These are phyloP conservation scores for Arthrobotrys sinensis DNA, from an alignment of 2,329 filamentous ascomycete species.

Conservation along the genomic window DNA sequence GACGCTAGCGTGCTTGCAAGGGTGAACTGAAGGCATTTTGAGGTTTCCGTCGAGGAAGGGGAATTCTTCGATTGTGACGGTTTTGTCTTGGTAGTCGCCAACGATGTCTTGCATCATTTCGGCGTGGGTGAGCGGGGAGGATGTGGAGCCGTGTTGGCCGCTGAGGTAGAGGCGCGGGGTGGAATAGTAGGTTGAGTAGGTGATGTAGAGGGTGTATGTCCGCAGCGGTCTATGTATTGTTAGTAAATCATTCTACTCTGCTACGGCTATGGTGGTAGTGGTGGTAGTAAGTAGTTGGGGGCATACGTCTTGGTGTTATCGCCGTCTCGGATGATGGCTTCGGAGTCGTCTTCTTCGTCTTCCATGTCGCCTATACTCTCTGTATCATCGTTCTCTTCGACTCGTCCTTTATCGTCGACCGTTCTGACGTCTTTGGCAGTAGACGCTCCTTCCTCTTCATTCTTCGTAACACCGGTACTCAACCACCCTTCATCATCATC, in stretches of 20 bases:
- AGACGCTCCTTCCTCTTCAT: conserved; percentile 74
- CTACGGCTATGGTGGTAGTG: conserved; percentile 44
- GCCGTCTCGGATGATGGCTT: conserved; percentile 89
- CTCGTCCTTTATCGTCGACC: conserved; percentile 88
- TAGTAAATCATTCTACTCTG: conserved; percentile 36
- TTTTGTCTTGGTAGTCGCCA: conserved; percentile 98
- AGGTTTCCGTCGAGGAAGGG: conserved; percentile 91
- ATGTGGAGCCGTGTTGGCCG: conserved; percentile 78
- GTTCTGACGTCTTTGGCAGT: conserved; percentile 79
- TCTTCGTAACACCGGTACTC: conserved; percentile 82
- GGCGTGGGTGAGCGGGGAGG: conserved; percentile 84
- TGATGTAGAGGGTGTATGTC: conserved; percentile 98
- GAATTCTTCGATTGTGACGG: conserved; percentile 97
- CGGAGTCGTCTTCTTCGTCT: conserved; percentile 92
- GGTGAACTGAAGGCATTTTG: conserved; percentile 97
- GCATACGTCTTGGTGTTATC: conserved; percentile 64
- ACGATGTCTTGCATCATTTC: conserved; percentile 98
- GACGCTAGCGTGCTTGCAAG: conserved; percentile 95
- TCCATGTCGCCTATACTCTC: conserved; percentile 91
- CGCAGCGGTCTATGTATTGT: conserved; percentile 77
- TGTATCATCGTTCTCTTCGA: conserved; percentile 81
- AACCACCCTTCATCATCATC: conserved; percentile 83
- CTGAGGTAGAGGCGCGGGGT: conserved; percentile 96
- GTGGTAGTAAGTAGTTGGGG: conserved; percentile 29
- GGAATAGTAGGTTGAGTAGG: conserved; percentile 96